A percentile compares a stretch with the other conserved stretches of the same genome.
phyloP scores from a whole-genome alignment of 257 asterid genomes.

The Solanum peruvianum region DNA sequence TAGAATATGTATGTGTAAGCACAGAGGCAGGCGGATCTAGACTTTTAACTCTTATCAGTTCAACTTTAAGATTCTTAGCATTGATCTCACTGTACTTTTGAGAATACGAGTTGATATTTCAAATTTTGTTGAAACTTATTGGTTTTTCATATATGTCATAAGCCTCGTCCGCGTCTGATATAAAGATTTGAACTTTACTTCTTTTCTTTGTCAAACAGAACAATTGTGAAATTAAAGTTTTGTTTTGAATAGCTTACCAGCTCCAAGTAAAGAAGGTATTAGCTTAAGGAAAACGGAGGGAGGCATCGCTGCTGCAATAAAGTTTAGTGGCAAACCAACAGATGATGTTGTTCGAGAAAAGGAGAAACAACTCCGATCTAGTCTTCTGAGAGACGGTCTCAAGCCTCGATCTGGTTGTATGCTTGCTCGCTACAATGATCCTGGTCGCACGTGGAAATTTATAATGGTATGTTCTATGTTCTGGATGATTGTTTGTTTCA shows the following conservation, averaged over 20 bases:
- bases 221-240: neutral
- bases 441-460: slow-evolving; percentile 68
- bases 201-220: neutral
- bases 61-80: neutral
- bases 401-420: slow-evolving; percentile 49
- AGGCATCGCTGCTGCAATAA: slow-evolving; percentile 68
- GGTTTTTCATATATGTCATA: neutral
- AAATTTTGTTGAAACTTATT: neutral
- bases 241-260: slow-evolving; percentile 48
- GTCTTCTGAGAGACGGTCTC: slow-evolving; percentile 41
- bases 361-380: slow-evolving; percentile 42
- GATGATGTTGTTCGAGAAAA: slow-evolving; percentile 56
- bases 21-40: neutral
- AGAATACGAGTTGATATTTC: neutral
- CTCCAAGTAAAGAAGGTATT: slow-evolving; percentile 54
- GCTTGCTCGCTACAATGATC: slow-evolving; percentile 90
- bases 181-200: neutral
- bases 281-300: slow-evolving; percentile 62
- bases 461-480: slow-evolving; percentile 32
- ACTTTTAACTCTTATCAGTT: neutral
- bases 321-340: slow-evolving; percentile 73
- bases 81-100: neutral
- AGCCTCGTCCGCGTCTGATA: neutral
- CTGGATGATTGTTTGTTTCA: neutral
- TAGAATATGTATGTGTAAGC: neutral